These are phyloP conservation scores for Erythrobasidium hasegawianum DNA, from an alignment of 1,284 basidiomycete genomes.

Conservation along the genomic window DNA sequence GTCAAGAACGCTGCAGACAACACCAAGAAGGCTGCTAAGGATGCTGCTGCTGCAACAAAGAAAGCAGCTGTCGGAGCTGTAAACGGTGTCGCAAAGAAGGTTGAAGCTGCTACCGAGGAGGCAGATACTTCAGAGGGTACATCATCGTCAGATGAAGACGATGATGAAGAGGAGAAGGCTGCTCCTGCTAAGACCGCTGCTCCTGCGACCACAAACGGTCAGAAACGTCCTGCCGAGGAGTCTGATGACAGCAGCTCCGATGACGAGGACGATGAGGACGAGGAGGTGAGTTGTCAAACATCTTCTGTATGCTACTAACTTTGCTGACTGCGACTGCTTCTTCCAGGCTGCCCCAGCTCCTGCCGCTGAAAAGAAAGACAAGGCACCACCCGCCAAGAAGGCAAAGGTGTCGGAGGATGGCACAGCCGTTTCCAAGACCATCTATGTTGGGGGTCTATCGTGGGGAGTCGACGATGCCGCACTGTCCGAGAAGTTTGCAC, in stretches of 20 bases:
- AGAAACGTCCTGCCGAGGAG: constrained; percentile 30
- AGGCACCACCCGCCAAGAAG: constrained; percentile 73
- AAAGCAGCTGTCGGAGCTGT: neutral
- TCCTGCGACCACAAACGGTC: constrained; percentile 33
- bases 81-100: constrained; percentile 27
- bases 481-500: constrained; percentile 83
- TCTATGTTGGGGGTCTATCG: constrained; percentile 90
- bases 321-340: no score
- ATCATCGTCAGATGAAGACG: constrained; percentile 4
- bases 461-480: constrained; percentile 99
- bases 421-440: constrained; percentile 59
- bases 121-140: constrained; percentile 19
- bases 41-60: constrained; percentile 25
- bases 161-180: constrained; percentile 46
- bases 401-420: constrained; percentile 61
- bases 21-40: constrained; percentile 22
- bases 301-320: neutral
- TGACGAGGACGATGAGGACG: constrained; percentile 47
- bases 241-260: constrained; percentile 48
- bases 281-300: constrained; percentile 50
- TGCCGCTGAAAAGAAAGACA: constrained; percentile 58
- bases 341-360: constrained; percentile 48
- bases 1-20: constrained; percentile 32
- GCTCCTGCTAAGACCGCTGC: constrained; percentile 47
- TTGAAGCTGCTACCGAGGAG: constrained; percentile 26